Evolutionary conservation across 345 rosid species (phyloP), one percentile per base, ranked within the genome.

Genomic region (Eucalyptus fibrosa): DNA sequence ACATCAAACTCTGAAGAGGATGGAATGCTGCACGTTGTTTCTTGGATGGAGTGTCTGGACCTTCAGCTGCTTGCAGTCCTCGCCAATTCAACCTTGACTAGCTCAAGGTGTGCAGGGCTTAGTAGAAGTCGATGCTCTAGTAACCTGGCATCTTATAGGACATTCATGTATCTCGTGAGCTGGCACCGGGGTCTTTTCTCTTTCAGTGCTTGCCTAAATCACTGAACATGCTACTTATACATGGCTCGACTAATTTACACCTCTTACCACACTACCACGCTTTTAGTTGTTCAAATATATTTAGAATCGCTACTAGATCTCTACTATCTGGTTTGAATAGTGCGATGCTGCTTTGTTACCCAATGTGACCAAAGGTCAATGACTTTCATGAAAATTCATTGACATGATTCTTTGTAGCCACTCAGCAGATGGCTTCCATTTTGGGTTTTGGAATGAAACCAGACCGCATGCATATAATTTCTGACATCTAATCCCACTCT

Each of bases 21-120:
- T 89, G 95, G 91, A 37, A 55, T 89, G 45, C 86, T 93, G 81
- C 94, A 93, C 26, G 69, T 93, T 50, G 94, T 92, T 13, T 93
- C 94, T 40, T 93, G 93, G 93, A 89, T 91, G 93, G 89, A 92
- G n/a, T 92, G 94, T 87, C 81, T 93, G 80, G 94, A 93, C 93
- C 94, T 93, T 86, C 89, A 89, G 69, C 28, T 91, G 86, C 92
- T 93, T 62, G 92, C 93, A 32, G 92, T 93, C 87, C 92, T 93
- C 7, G 90, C 90, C 30, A 93, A 93, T 86, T 92, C 94, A 72
- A 92, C 94, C 72, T 87, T 93, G 81, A 91, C 94, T 30, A 88
- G 89, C 90, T 92, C 93, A 42, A 93, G 93, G 93, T 93, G 59
- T 56, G 88, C 17, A 19, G 28, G 10, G 51, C 32, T 86, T 67